These are phyloP conservation scores for Populus hybrid DNA, from an alignment of 441 rosid genomes.

Conservation along the genomic window DNA sequence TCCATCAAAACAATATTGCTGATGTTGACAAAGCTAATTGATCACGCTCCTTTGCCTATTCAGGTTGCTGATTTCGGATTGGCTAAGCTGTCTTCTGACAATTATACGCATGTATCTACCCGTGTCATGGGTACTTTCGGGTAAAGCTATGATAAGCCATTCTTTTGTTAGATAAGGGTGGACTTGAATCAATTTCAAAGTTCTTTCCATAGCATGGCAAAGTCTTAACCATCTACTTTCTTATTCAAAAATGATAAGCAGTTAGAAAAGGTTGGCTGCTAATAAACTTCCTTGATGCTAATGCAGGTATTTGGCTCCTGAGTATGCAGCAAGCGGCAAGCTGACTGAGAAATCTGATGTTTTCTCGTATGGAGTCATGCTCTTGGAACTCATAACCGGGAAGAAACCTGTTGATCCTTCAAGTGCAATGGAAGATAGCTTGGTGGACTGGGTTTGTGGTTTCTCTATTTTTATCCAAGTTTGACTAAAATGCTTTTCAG, in stretches of 20 bases:
- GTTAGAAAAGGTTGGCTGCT: not conserved
- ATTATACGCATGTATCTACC: conserved; percentile 84
- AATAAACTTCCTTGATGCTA: not conserved
- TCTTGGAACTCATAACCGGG: conserved; percentile 80
- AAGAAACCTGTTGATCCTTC: conserved; percentile 63
- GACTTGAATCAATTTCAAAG: not conserved
- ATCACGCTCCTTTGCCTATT: not conserved
- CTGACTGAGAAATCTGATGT: conserved; percentile 89
- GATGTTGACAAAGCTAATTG: not conserved
- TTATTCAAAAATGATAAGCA: not conserved
- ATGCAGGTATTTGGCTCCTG: conserved; percentile 85
- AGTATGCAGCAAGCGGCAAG: conserved; percentile 90
- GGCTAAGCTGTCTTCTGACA: conserved; percentile 87
- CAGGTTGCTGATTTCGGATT: conserved; percentile 97
- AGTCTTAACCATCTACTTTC: not conserved
- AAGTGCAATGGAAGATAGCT: conserved; percentile 70
- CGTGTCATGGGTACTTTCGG: conserved; percentile 99
- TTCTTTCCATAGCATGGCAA: not conserved
- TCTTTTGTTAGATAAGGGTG: not conserved
- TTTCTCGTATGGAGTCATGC: conserved; percentile 92
- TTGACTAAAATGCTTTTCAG: not conserved
- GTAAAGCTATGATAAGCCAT: conserved; percentile 29
- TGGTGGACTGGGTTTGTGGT: conserved; percentile 81
- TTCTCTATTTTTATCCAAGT: not conserved
- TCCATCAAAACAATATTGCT: not conserved